Evolutionary conservation across 306 rosid species (phyloP).

Genomic region (Lathyrus sativus): DNA sequence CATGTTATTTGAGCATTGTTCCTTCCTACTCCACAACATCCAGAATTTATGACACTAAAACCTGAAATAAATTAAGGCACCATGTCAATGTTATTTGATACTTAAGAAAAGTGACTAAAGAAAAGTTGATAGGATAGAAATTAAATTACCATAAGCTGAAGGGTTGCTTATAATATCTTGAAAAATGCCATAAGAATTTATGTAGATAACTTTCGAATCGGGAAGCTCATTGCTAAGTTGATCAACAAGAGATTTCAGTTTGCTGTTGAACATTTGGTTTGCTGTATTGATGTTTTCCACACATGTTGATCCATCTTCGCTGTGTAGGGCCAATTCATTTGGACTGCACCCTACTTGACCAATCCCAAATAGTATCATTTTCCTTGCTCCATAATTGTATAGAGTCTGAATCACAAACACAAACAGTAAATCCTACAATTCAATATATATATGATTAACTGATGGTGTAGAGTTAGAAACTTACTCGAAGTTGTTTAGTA

Average conservation of each 20-base stretch:
- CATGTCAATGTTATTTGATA: neutral
- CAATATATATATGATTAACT: neutral
- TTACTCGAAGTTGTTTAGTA: conserved; percentile 57
- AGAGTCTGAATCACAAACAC: conserved; percentile 45
- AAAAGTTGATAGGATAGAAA: neutral
- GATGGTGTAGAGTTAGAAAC: conserved; percentile 15
- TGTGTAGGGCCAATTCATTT: conserved; percentile 66
- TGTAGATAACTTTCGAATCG: conserved; percentile 68
- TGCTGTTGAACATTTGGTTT: conserved; percentile 68
- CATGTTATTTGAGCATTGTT: conserved; percentile 96
- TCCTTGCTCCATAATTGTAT: conserved; percentile 85
- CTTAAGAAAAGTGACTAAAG: neutral
- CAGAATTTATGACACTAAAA: conserved; percentile 57
- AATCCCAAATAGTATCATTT: conserved; percentile 74
- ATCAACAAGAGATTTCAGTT: conserved; percentile 60
- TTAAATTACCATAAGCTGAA: conserved; percentile 60
- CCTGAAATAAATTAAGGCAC: conserved; percentile 47
- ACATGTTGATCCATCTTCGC: conserved; percentile 77
- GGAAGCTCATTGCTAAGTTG: conserved; percentile 58
- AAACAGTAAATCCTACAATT: neutral
- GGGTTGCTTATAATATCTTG: conserved; percentile 71
- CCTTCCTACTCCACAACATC: conserved; percentile 93
- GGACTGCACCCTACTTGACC: conserved; percentile 96
- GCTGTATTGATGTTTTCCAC: conserved; percentile 71
- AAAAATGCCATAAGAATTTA: conserved; percentile 69